A percentile compares a stretch with the other conserved stretches of the same genome.
These are phyloP conservation scores for Sporopachydermia quercuum DNA, from an alignment of 805 yeast species.

Conservation along the genomic window DNA sequence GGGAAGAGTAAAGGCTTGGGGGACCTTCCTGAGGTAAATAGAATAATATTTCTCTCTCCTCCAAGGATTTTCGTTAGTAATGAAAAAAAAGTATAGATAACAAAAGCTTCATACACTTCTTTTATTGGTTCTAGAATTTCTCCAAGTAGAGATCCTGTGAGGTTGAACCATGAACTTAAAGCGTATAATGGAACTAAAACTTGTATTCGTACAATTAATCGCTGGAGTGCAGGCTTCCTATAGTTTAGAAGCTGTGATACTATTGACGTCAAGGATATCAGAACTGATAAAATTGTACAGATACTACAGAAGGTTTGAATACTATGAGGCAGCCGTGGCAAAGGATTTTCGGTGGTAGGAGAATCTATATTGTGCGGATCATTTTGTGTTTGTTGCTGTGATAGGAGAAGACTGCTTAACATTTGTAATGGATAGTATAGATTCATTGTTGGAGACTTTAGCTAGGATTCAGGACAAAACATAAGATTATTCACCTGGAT, in stretches of 20 bases:
- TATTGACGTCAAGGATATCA: slow-evolving; percentile 32
- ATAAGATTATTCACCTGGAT: too few species aligned
- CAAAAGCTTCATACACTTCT: slow-evolving; percentile 92
- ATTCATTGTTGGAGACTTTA: too few species aligned
- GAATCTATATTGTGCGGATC: background rate
- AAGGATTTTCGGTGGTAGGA: background rate
- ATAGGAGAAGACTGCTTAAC: too few species aligned
- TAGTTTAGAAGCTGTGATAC: slow-evolving; percentile 50
- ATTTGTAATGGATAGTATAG: too few species aligned
- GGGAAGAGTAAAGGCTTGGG: slow-evolving; percentile 59
- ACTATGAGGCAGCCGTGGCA: background rate
- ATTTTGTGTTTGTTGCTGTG: background rate
- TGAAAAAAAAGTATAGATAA: slow-evolving; percentile 83
- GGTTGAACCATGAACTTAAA: slow-evolving; percentile 46
- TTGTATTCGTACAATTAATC: slow-evolving; percentile 70
- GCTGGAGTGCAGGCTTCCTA: slow-evolving; percentile 77
- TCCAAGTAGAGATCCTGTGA: slow-evolving; percentile 30
- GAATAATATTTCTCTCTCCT: slow-evolving; percentile 79
- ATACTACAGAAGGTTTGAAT: background rate
- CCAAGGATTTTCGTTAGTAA: slow-evolving; percentile 73
- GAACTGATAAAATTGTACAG: slow-evolving; percentile 17
- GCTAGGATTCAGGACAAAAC: too few species aligned
- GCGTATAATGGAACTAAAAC: slow-evolving; percentile 74
- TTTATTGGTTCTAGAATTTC: slow-evolving; percentile 54
- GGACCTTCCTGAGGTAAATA: slow-evolving; percentile 50